Evolutionary conservation across 108 stramenopile genomes (phyloP).

Genomic region (Epipyxis sp.): DNA sequence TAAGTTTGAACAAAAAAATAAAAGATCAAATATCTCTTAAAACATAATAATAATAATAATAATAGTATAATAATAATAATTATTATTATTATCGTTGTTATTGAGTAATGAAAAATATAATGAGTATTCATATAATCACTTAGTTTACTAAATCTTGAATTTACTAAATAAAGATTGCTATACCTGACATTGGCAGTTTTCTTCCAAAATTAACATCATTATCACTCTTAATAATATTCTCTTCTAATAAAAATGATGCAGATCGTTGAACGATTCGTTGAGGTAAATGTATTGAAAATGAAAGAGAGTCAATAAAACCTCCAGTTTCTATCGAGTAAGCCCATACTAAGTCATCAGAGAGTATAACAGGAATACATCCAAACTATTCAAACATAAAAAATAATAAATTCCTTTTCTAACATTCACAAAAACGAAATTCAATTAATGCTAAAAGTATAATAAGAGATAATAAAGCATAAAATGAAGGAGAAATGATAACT

Average conservation of each 20-base stretch:
- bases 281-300: constrained; percentile 1
- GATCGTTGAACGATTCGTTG: not conserved
- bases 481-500: not conserved
- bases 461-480: not conserved
- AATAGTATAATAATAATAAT: too few relatives aligned
- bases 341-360: constrained; percentile 42
- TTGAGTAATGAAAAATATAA: too few relatives aligned
- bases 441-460: not conserved
- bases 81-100: too few relatives aligned
- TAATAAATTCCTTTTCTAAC: not conserved
- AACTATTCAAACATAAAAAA: constrained; percentile 11
- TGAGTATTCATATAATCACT: too few relatives aligned
- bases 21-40: too few relatives aligned
- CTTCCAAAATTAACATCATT: not conserved
- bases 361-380: constrained; percentile 59
- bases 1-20: too few relatives aligned
- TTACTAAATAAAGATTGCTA: too few relatives aligned
- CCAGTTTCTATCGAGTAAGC: constrained; percentile 14
- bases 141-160: too few relatives aligned
- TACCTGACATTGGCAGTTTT: not conserved
- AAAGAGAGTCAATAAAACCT: not conserved
- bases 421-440: not conserved
- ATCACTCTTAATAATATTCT: not conserved
- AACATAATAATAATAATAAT: too few relatives aligned
- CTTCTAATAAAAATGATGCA: not conserved